A percentile compares a stretch with the other conserved stretches of the same genome.
These are phyloP conservation scores for Halophytophthora polymorphica DNA, from an alignment of 352 stramenopile genomes.

Conservation along the genomic window DNA sequence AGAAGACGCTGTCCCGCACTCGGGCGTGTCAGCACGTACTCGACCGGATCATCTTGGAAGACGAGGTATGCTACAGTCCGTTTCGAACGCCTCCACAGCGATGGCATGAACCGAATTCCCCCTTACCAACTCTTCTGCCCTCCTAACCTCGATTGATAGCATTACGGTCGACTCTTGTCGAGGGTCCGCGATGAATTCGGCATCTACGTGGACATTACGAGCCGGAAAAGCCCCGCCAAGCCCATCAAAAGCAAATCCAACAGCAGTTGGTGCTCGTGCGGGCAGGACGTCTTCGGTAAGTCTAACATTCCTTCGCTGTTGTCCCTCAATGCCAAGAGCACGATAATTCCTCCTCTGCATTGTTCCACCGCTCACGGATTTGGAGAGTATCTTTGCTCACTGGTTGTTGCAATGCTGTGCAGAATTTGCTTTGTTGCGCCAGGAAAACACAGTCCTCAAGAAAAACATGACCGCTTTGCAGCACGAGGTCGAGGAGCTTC, in stretches of 20 bases:
- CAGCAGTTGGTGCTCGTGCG: conserved; percentile 18
- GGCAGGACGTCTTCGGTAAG: conserved; percentile 23
- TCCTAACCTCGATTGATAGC: conserved; percentile 17
- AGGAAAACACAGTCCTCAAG: conserved; percentile 60
- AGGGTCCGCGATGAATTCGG: conserved; percentile 66
- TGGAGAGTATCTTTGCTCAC: neutral
- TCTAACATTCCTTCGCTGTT: neutral
- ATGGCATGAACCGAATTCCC: neutral
- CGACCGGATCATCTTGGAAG: conserved; percentile 50
- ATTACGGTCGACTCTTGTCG: conserved; percentile 46
- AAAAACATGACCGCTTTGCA: conserved; percentile 46
- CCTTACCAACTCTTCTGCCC: neutral
- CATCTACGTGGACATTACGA: conserved; percentile 37
- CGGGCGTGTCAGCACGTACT: conserved; percentile 49
- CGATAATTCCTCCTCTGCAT: neutral
- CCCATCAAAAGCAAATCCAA: conserved; percentile 7
- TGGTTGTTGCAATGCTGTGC: neutral
- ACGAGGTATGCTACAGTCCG: conserved; percentile 35
- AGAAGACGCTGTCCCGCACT: conserved; percentile 48
- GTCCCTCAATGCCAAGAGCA: neutral
- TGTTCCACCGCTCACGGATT: too few relatives aligned
- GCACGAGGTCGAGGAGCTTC: conserved; percentile 45
- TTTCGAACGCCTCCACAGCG: neutral
- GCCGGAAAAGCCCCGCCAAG: conserved; percentile 17
- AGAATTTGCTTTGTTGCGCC: conserved; percentile 46